A percentile compares a stretch with the other conserved stretches of the same genome.
These are phyloP conservation scores for Neopestalotiopsis sp. DNA, from an alignment of 2,329 filamentous ascomycete genomes.

Conservation along the genomic window DNA sequence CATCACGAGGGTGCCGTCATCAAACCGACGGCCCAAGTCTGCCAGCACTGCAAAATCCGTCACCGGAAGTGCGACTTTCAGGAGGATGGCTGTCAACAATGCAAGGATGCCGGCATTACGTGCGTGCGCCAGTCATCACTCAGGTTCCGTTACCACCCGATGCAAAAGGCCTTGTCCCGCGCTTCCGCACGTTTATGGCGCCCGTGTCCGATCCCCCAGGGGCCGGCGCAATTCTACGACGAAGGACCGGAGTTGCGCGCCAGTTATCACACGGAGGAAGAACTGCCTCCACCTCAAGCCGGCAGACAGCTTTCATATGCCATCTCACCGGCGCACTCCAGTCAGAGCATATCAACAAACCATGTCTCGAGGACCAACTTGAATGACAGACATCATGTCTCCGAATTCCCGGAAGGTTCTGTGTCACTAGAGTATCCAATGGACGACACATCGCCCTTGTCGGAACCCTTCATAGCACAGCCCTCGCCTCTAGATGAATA, in stretches of 20 bases:
- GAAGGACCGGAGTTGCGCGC: slow-evolving; percentile 2
- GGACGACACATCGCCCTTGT: slow-evolving; percentile 9
- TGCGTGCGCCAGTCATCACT: slow-evolving; percentile 5
- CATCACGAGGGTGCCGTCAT: too few relatives aligned
- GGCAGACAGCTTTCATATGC: neutral
- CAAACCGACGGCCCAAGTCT: neutral
- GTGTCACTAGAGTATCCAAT: neutral
- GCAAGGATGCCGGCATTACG: slow-evolving; percentile 4
- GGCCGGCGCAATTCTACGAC: slow-evolving; percentile 4
- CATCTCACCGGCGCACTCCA: neutral
- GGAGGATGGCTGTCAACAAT: slow-evolving; percentile 9
- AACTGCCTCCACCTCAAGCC: neutral
- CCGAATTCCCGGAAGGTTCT: neutral
- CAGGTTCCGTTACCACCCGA: slow-evolving; percentile 12
- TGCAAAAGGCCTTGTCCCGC: slow-evolving; percentile 7
- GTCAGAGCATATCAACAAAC: neutral
- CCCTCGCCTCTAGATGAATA: neutral
- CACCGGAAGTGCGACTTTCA: slow-evolving; percentile 14
- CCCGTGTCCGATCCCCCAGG: slow-evolving; percentile 5
- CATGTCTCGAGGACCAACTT: neutral
- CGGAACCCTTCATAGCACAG: neutral
- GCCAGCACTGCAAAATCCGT: slow-evolving; percentile 6
- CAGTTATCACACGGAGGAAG: neutral
- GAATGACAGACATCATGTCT: neutral
- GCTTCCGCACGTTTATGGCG: slow-evolving; percentile 4